Conservation (phyloP, 768 basidiomycete species). For the Tephrocybe sp. region DNA sequence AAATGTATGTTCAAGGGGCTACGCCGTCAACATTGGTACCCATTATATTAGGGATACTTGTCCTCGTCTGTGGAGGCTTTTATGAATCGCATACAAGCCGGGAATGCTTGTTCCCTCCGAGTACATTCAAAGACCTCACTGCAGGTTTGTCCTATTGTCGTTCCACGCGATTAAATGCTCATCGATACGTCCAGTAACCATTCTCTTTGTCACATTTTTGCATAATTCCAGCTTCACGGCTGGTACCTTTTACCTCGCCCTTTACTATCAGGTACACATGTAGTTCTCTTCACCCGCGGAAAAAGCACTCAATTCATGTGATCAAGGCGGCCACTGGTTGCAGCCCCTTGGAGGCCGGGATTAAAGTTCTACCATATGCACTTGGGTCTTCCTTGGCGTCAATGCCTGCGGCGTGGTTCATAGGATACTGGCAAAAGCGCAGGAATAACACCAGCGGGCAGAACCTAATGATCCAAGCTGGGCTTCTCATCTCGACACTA, state of each 20-base stretch:
- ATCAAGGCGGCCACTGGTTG: constrained; percentile 67
- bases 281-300: too few relatives aligned
- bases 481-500: constrained; percentile 62
- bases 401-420: constrained; percentile 84
- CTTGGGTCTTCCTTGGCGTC: constrained; percentile 84
- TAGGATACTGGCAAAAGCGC: constrained; percentile 62
- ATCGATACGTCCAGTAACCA: constrained; percentile 46
- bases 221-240: constrained; percentile 84
- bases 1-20: constrained; percentile 50
- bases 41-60: constrained; percentile 52
- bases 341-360: constrained; percentile 70
- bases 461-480: constrained; percentile 61
- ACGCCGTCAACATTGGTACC: constrained; percentile 59
- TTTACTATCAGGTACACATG: constrained; percentile 75
- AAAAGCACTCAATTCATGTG: too few relatives aligned
- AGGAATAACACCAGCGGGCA: constrained; percentile 61
- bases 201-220: constrained; percentile 71
- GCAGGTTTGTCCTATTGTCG: constrained; percentile 44
- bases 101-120: constrained; percentile 71
- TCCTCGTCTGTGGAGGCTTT: constrained; percentile 58
- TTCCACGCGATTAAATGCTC: constrained; percentile 8
- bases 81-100: constrained; percentile 69
- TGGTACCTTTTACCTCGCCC: constrained; percentile 83
- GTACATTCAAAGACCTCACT: constrained; percentile 58
- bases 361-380: constrained; percentile 80